Evolutionary conservation across 257 asterid species (phyloP).

Genomic region (Rubia yunnanensis): DNA sequence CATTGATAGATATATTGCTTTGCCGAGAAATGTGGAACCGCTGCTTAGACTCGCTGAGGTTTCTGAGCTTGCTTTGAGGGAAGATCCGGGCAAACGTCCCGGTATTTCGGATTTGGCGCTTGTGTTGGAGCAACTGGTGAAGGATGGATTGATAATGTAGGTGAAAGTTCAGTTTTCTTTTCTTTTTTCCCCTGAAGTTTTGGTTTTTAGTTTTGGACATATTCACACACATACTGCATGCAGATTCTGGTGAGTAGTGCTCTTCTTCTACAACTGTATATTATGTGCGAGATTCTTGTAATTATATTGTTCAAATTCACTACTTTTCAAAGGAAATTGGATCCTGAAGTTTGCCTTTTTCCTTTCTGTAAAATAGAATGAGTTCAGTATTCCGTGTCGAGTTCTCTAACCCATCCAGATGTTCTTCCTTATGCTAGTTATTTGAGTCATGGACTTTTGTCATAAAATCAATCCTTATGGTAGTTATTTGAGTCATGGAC

Average conservation of each 20-base stretch:
- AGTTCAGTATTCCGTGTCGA: background rate
- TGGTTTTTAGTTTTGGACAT: conserved; percentile 18
- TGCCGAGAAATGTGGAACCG: conserved; percentile 87
- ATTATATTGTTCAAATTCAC: conserved; percentile 26
- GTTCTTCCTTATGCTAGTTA: too few species aligned
- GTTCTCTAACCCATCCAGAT: too few species aligned
- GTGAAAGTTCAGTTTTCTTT: conserved; percentile 7
- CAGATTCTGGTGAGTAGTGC: conserved; percentile 23
- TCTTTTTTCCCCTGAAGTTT: conserved; percentile 15
- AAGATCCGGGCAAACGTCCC: conserved; percentile 49
- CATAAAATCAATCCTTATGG: too few species aligned
- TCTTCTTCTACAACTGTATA: conserved; percentile 61
- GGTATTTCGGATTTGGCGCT: conserved; percentile 58
- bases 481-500: too few species aligned
- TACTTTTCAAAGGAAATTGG: background rate
- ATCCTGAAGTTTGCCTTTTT: conserved; percentile 3
- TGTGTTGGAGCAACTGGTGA: conserved; percentile 53
- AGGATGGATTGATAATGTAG: conserved; percentile 69
- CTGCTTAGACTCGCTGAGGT: conserved; percentile 79
- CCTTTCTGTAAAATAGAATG: background rate
- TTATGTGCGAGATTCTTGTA: conserved; percentile 49
- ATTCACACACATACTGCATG: conserved; percentile 16
- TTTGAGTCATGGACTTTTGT: too few species aligned
- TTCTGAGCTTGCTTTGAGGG: conserved; percentile 66
- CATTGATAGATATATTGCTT: conserved; percentile 56